A percentile compares a stretch with the other conserved stretches of the same genome.
Conservation (phyloP, 129 eudicot genomes). For the Flaveria bidentis region DNA sequence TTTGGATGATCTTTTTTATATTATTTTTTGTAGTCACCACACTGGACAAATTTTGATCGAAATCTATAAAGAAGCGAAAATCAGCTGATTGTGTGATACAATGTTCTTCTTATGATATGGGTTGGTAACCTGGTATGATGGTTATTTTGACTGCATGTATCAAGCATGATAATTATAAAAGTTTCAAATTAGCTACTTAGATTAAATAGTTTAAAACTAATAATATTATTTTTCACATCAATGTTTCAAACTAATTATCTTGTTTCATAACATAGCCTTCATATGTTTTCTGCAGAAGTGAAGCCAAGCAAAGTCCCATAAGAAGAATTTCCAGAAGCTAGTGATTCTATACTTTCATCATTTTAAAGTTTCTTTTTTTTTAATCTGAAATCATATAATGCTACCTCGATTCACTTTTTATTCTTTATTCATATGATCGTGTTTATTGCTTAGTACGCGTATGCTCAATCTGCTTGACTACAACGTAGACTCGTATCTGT, state of each 20-base stretch:
- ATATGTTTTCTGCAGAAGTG: constrained; percentile 54
- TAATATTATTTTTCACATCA: constrained; percentile 1
- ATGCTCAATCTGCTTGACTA: not conserved
- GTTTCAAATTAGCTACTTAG: not conserved
- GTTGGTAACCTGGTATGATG: not conserved
- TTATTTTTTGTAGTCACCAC: not conserved
- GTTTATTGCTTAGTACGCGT: not conserved
- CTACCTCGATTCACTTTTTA: constrained; percentile 6
- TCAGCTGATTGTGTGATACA: not conserved
- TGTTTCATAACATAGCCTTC: not conserved
- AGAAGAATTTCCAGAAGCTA: constrained; percentile 39
- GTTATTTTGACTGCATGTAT: constrained; percentile 6
- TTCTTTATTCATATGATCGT: not conserved
- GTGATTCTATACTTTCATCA: not conserved
- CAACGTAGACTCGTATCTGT: not conserved
- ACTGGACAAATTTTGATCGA: not conserved
- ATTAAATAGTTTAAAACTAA: not conserved
- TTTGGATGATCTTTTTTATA: not conserved
- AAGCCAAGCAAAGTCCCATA: constrained; percentile 73
- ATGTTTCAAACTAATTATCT: not conserved
- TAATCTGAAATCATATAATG: constrained; percentile 5
- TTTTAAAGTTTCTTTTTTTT: constrained; percentile 30
- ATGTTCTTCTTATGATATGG: constrained; percentile 22
- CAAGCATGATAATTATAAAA: constrained; percentile 11
- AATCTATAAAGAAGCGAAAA: not conserved